Base-by-base conservation (phyloP, 345 rosid genomes). In the Mercurialis annua region DNA sequence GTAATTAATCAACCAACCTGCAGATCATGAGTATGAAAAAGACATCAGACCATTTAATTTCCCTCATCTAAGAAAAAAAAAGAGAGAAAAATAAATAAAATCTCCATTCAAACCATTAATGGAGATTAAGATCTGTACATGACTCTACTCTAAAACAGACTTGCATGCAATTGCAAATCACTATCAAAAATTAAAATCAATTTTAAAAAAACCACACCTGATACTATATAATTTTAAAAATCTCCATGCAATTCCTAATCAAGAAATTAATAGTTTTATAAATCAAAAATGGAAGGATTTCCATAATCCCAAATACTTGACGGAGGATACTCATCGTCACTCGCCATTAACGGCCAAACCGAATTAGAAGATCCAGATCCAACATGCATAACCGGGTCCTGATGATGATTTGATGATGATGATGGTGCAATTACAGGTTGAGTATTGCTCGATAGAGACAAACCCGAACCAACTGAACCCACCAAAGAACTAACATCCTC, bases 331-430 rank as follows among this genome's bases (percentile, higher is more conserved):
- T 80, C 84, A 43, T 90, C 95, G 62, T 85, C 97, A 26, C 76
- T 78, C 0, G 82, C 64, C 43, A n/a, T n/a, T n/a, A 83, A 71
- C 26, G 89, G 92, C 97, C 97, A 88, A 31, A 82, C 62, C 8
- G 85, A 38, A n/a, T n/a, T n/a, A 0, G 90, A 84, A 23, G 85
- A 80, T 54, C 77, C 84, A 6, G 80, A 81, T 21, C 78, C 83
- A 17, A 72, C 82, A 18, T 76, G 62, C 59, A 76, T 68, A 30
- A 71, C 77, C 18, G 88, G 88, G 79, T 81, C 87, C 57, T 51
- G 57, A 67, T 43, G 56, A 67, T 43, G 75, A n/a, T n/a, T n/a
- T n/a, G n/a, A n/a, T n/a, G n/a, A n/a, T n/a, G n/a, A n/a, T 62
- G 31, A 68, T 21, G 86, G 83, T 76, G 87, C 70, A 70, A 73